Percentiles rank a stretch among this genome's conserved stretches.
phyloP scores from a whole-genome alignment of 1,284 basidiomycete species.

The Xerocomus amazonicus region DNA sequence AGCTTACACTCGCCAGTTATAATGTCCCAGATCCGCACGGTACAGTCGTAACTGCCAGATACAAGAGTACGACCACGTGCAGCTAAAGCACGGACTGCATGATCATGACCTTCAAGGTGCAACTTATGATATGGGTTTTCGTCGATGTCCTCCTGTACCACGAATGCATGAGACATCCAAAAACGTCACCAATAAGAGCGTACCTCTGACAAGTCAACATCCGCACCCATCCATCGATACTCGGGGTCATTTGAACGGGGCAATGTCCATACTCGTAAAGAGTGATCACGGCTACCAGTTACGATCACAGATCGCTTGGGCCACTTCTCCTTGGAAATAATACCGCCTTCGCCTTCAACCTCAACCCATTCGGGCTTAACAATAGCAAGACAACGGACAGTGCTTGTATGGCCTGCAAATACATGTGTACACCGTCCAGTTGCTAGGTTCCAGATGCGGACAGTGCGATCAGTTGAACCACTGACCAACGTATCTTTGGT shows the following conservation, averaged over 20 bases:
- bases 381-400: constrained; percentile 87
- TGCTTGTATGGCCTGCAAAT: constrained; percentile 92
- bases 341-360: constrained; percentile 57
- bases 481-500: constrained; percentile 86
- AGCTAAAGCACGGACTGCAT: constrained; percentile 90
- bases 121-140: constrained; percentile 89
- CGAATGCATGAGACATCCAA: constrained; percentile 8
- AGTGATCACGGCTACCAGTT: constrained; percentile 89
- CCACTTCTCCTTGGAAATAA: constrained; percentile 68
- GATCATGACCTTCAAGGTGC: constrained; percentile 82
- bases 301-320: constrained; percentile 86
- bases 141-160: constrained; percentile 60
- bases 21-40: constrained; percentile 93
- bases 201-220: constrained; percentile 68
- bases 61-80: constrained; percentile 85
- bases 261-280: constrained; percentile 86
- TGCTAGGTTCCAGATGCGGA: constrained; percentile 88
- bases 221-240: constrained; percentile 67
- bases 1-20: constrained; percentile 82
- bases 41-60: constrained; percentile 94
- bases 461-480: constrained; percentile 91
- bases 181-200: constrained; percentile 27
- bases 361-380: constrained; percentile 83
- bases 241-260: constrained; percentile 77
- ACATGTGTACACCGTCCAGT: constrained; percentile 82